phyloP scores from a whole-genome alignment of 495 filamentous ascomycete species.

The Peziza echinospora region DNA sequence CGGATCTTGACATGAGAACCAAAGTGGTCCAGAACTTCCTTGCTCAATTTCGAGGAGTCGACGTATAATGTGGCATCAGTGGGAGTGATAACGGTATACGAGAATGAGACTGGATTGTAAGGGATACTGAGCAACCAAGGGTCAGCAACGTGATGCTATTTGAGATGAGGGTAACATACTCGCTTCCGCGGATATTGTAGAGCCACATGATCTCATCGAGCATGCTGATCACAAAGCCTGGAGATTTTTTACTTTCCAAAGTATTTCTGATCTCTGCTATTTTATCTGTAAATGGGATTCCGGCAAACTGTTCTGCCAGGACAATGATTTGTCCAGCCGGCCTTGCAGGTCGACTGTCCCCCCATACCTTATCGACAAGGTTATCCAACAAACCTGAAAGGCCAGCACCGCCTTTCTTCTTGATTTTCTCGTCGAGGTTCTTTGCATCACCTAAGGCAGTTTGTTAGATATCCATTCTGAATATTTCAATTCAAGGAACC shows the following conservation, averaged over 20 bases:
- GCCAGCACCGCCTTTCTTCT: conserved; percentile 62
- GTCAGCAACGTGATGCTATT: background rate
- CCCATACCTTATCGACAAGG: conserved; percentile 78
- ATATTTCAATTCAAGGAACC: background rate
- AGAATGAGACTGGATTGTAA: conserved; percentile 98
- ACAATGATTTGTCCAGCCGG: conserved; percentile 57
- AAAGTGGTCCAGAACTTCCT: conserved; percentile 49
- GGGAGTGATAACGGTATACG: conserved; percentile 76
- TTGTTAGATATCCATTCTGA: conserved; percentile 21
- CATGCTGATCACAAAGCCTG: conserved; percentile 81
- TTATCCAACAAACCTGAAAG: conserved; percentile 56
- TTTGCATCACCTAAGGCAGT: conserved; percentile 36
- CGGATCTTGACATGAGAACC: conserved; percentile 44
- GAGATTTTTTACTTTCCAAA: conserved; percentile 71
- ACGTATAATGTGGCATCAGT: conserved; percentile 68
- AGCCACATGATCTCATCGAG: conserved; percentile 97
- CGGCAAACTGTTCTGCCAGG: conserved; percentile 49
- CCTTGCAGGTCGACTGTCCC: conserved; percentile 41
- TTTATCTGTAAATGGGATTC: conserved; percentile 67
- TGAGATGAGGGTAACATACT: conserved; percentile 32
- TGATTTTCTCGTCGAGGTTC: conserved; percentile 68
- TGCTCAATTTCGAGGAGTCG: conserved; percentile 51
- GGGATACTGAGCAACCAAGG: conserved; percentile 45
- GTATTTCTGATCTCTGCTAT: conserved; percentile 74
- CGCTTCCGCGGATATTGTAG: conserved; percentile 85